Evolutionary conservation across 345 rosid species (phyloP).

Genomic region (Eucalyptus regnans): DNA sequence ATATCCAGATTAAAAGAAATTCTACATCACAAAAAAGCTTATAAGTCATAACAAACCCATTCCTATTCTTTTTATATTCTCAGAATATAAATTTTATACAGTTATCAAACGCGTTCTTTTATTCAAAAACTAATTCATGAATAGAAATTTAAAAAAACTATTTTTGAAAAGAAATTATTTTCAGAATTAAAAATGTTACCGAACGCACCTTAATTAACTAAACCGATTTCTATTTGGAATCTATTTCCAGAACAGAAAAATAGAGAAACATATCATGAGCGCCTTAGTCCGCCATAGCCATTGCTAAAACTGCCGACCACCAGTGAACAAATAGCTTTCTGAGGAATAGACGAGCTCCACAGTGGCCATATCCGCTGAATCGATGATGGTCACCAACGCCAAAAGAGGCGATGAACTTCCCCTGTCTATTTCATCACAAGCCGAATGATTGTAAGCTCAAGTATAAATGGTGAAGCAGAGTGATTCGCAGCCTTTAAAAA

Average conservation of each 20-base stretch:
- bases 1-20: too few species aligned
- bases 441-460: not conserved
- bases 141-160: too few species aligned
- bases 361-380: not conserved
- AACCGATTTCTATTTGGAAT: accelerated
- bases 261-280: too few species aligned
- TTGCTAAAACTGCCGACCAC: not conserved
- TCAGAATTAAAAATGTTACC: too few species aligned
- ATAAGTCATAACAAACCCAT: too few species aligned
- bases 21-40: too few species aligned
- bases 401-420: not conserved
- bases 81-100: accelerated
- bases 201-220: too few species aligned
- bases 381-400: not conserved
- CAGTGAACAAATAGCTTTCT: not conserved
- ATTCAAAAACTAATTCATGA: too few species aligned
- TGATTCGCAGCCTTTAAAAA: not conserved
- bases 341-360: not conserved
- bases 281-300: not conserved
- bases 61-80: too few species aligned
- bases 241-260: accelerated
- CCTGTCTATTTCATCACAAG: not conserved
- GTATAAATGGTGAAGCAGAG: not conserved
- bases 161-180: too few species aligned
- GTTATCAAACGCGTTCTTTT: accelerated